phyloP scores from a whole-genome alignment of 352 stramenopile species.

The Phytophthora cactorum region DNA sequence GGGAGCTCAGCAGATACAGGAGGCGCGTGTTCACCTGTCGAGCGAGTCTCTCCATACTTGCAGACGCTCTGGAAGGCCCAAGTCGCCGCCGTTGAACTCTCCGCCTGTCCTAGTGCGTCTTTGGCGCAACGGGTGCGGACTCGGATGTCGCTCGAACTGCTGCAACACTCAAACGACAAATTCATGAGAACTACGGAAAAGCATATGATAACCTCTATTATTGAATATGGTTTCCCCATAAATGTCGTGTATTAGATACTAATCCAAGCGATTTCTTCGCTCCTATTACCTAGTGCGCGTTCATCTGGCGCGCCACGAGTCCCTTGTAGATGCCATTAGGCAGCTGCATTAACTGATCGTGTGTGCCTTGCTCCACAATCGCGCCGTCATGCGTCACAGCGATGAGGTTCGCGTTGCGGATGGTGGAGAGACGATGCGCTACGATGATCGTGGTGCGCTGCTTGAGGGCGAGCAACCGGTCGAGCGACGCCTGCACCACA shows the following conservation, averaged over 20 bases:
- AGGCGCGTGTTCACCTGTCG: slow-evolving; percentile 23
- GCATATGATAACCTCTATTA: slow-evolving; percentile 15
- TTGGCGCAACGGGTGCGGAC: slow-evolving; percentile 16
- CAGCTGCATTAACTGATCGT: slow-evolving; percentile 76
- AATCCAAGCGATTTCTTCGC: background rate
- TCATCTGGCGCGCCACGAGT: slow-evolving; percentile 44
- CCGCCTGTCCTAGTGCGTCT: slow-evolving; percentile 16
- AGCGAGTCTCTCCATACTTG: slow-evolving; percentile 35
- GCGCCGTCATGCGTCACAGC: slow-evolving; percentile 41
- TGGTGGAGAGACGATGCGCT: slow-evolving; percentile 40
- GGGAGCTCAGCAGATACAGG: slow-evolving; percentile 16
- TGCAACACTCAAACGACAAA: slow-evolving; percentile 20
- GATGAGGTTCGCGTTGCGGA: slow-evolving; percentile 43
- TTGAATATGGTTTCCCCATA: slow-evolving; percentile 21
- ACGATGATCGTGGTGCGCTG: slow-evolving; percentile 48
- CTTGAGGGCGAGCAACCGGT: slow-evolving; percentile 39
- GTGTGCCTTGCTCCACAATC: slow-evolving; percentile 44
- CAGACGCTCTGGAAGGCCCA: background rate
- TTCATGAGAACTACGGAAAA: background rate
- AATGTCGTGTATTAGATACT: slow-evolving; percentile 5
- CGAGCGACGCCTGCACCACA: slow-evolving; percentile 42
- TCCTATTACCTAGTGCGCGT: slow-evolving; percentile 24
- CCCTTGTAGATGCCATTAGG: slow-evolving; percentile 57
- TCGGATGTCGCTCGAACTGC: slow-evolving; percentile 4
- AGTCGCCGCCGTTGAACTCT: slow-evolving; percentile 14